Base-by-base conservation (phyloP, 2,329 filamentous ascomycete genomes). In the Hymenoscyphus salicellus region DNA sequence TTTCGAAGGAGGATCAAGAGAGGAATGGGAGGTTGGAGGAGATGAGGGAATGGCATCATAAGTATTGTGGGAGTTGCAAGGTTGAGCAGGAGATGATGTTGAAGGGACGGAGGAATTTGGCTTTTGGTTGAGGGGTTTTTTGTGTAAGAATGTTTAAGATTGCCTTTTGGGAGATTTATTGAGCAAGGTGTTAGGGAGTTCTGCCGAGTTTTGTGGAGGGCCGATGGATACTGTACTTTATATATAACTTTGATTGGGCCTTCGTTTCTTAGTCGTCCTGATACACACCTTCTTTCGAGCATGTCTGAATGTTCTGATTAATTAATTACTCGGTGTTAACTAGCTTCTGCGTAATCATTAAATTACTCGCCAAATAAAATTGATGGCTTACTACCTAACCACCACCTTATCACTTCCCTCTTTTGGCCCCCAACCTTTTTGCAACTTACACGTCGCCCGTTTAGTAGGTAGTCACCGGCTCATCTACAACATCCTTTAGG, bases 21-120 rank as follows among this genome's bases (percentile, higher is more conserved):
- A 65, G 75, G 2, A 76, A 76, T 59, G 75, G 75, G 14, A 75
- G 75, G 43, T 73, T 77, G 30, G 78, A 79, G 59, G 80, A 83
- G 43, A 78, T 87, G 2, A 78, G 79, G 66, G 78, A 78, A 55
- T 87, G 84, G 83, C 84, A 87, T 69, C 79, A 82, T 57, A 79
- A 81, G 61, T 89, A 90, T 75, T 90, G 87, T 76, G 79, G 79
- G 26, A 88, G 86, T 71, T 90, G 87, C 76, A 72, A 70, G 65
- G 36, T 69, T 55, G 74, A 76, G 60, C 72, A 73, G 61, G 72
- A 76, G 8, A 67, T 65, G 65, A 60, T 76, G n/a, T 33, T 60
- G 10, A 61, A 66, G 26, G 71, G 65, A 26, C 65, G 65, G 55
- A 65, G 69, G 46, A 63, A 69, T 66, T 61, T 72, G 52, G 38